A percentile compares a stretch with the other conserved stretches of the same genome.
phyloP scores from a whole-genome alignment of 352 stramenopile genomes.

The Pythium rishiriense region DNA sequence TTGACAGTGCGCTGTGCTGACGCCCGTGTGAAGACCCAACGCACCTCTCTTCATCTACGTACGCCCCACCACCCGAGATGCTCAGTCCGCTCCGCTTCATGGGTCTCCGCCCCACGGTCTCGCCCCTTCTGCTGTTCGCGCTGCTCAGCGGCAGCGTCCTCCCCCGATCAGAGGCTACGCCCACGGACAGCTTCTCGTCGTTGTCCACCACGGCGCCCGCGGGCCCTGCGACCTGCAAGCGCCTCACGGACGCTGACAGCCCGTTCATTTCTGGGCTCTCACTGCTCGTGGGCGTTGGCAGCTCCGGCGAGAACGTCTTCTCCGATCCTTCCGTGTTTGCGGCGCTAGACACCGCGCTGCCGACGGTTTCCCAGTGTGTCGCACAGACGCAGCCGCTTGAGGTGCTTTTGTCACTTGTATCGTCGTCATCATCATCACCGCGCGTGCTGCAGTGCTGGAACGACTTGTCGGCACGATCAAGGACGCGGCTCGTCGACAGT shows the following conservation, averaged over 20 bases:
- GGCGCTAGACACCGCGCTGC: conserved; percentile 2
- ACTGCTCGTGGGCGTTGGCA: background rate
- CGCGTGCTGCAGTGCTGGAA: background rate
- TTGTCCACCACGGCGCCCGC: background rate
- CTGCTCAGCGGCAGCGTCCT: background rate
- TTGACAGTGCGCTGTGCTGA: background rate
- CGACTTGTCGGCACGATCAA: background rate
- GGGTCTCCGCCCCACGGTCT: background rate
- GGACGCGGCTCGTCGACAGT: background rate
- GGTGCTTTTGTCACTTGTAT: background rate
- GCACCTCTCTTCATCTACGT: conserved; percentile 9
- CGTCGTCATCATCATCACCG: background rate
- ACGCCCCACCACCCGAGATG: background rate
- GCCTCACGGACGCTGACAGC: conserved; percentile 7
- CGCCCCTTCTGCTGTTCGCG: background rate
- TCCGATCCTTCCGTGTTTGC: background rate
- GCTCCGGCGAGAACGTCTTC: background rate
- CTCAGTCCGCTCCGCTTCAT: background rate
- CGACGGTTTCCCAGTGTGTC: conserved; percentile 12
- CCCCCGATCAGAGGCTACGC: background rate
- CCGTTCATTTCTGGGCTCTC: background rate
- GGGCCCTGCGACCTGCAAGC: conserved; percentile 2
- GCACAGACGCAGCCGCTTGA: conserved; percentile 1
- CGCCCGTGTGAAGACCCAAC: background rate
- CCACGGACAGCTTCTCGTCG: background rate